These are phyloP conservation scores for Flaveria sonorensis DNA, from an alignment of 129 eudicot species.

Conservation along the genomic window DNA sequence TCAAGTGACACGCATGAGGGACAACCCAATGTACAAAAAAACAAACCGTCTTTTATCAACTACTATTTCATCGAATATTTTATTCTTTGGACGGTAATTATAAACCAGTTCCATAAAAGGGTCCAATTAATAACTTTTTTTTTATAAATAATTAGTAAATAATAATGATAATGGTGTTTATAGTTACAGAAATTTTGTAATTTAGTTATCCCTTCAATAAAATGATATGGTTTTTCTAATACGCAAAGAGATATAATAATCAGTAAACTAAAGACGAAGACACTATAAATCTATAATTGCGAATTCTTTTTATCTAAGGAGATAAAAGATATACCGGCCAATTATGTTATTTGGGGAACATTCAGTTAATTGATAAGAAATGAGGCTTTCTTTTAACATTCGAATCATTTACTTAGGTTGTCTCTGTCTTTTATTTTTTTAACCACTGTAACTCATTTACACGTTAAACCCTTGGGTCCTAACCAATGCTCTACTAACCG, in stretches of 20 bases:
- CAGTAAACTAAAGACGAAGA: too few species aligned
- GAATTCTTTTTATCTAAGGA: not conserved
- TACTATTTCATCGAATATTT: not conserved
- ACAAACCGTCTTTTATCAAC: conserved; percentile 8
- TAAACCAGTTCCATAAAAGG: too few species aligned
- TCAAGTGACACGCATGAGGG: not conserved
- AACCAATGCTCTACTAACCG: too few species aligned
- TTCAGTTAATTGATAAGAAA: not conserved
- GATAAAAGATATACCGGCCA: not conserved
- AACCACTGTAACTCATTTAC: too few species aligned
- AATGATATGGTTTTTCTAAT: not conserved
- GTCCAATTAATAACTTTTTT: too few species aligned
- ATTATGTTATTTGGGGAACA: not conserved
- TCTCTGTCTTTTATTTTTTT: too few species aligned
- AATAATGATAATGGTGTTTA: too few species aligned
- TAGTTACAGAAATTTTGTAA: not conserved
- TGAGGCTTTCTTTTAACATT: not conserved
- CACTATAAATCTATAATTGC: not conserved
- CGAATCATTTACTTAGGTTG: not conserved
- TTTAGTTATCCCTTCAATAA: not conserved
- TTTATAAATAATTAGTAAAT: too few species aligned
- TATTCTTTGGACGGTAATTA: not conserved
- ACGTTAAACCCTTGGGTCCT: too few species aligned
- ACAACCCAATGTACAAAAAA: conserved; percentile 3
- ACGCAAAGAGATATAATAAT: not conserved